A percentile compares a stretch with the other conserved stretches of the same genome.
Conservation (phyloP, 2,329 filamentous ascomycete species). For the Elsinoe ampelina region DNA sequence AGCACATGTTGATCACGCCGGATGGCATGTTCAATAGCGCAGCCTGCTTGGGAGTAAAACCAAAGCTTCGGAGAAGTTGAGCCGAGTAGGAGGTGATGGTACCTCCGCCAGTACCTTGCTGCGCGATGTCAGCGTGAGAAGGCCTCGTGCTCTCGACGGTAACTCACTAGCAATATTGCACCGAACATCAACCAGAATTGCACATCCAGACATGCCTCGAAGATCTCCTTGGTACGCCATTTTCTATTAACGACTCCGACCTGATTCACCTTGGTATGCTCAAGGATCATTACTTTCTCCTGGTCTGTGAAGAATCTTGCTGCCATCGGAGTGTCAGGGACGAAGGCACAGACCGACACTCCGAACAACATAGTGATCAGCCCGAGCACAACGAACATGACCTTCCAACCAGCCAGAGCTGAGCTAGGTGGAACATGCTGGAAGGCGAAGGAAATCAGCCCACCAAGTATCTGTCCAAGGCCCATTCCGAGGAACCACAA, state of each 20-base stretch:
- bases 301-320: slow-evolving; percentile 57
- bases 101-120: slow-evolving; percentile 38
- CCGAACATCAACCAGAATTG: slow-evolving; percentile 36
- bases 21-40: slow-evolving; percentile 49
- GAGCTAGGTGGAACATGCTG: slow-evolving; percentile 22
- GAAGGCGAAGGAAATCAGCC: slow-evolving; percentile 50
- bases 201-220: slow-evolving; percentile 52
- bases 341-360: slow-evolving; percentile 10
- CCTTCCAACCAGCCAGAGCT: slow-evolving; percentile 18
- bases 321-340: slow-evolving; percentile 53
- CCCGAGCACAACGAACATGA: slow-evolving; percentile 19
- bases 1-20: slow-evolving; percentile 44
- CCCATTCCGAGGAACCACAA: slow-evolving; percentile 62
- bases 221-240: slow-evolving; percentile 44
- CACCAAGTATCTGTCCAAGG: slow-evolving; percentile 59
- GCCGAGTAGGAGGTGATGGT: slow-evolving; percentile 48
- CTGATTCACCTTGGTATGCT: slow-evolving; percentile 35
- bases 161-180: slow-evolving; percentile 36
- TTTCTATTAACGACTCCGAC: slow-evolving; percentile 36
- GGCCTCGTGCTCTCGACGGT: background rate
- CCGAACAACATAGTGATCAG: slow-evolving; percentile 17
- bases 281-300: slow-evolving; percentile 37
- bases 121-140: slow-evolving; percentile 20
- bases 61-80: slow-evolving; percentile 42
- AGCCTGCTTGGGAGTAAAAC: slow-evolving; percentile 37